These are phyloP conservation scores for Angomonas deanei DNA, from an alignment of 208 protist genomes.

Conservation along the genomic window DNA sequence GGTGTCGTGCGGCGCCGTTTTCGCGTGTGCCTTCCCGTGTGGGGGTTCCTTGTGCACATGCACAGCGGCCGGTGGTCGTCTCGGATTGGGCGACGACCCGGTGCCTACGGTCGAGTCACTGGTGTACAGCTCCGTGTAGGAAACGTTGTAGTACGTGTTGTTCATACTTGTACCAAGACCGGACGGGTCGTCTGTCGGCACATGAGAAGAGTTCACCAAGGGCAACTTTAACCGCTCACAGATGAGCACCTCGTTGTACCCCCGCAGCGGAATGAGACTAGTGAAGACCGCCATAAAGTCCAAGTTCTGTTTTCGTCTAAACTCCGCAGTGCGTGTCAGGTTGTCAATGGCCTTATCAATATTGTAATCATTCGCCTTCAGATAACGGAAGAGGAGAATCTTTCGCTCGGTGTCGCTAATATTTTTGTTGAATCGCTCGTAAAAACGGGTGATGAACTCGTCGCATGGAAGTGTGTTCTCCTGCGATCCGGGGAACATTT, in stretches of 20 bases:
- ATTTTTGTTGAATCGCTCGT: neutral
- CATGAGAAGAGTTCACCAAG: slow-evolving; percentile 6
- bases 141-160: slow-evolving; percentile 18
- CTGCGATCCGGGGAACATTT: neutral
- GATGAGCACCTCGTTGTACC: slow-evolving; percentile 43
- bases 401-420: neutral
- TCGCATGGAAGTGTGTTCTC: slow-evolving; percentile 2
- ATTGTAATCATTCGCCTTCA: slow-evolving; percentile 28
- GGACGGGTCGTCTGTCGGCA: neutral
- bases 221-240: slow-evolving; percentile 34
- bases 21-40: too few relatives aligned
- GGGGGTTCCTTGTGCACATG: neutral
- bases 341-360: slow-evolving; percentile 23
- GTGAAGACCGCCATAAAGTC: slow-evolving; percentile 52
- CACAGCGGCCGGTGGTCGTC: neutral
- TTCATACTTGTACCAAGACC: neutral
- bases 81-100: too few relatives aligned
- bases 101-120: too few relatives aligned
- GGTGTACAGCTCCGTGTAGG: slow-evolving; percentile 11
- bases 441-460: slow-evolving; percentile 1
- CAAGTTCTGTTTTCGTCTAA: slow-evolving; percentile 41
- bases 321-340: slow-evolving; percentile 20
- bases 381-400: slow-evolving; percentile 22
- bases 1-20: too few relatives aligned
- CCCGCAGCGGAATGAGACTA: slow-evolving; percentile 41